Evolutionary conservation across 163 green algal species (phyloP).

Genomic region (Volvox carteri): DNA sequence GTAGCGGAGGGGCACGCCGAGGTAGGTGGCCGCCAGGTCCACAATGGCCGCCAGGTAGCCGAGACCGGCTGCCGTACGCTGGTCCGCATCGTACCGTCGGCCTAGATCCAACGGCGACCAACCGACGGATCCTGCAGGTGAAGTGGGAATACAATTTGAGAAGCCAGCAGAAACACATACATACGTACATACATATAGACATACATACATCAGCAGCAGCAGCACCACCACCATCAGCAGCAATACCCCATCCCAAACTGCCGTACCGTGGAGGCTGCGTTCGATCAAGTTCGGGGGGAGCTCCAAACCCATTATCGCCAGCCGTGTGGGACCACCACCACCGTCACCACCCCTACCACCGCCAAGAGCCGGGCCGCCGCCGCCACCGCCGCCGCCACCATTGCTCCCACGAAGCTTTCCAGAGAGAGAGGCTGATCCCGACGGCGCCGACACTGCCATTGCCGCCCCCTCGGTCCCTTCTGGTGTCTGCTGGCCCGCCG

Average conservation of each 20-base stretch:
- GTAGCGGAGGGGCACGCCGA: constrained; percentile 86
- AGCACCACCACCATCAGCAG: no score
- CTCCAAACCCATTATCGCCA: constrained; percentile 77
- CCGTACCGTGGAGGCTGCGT: constrained; percentile 65
- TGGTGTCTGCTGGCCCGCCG: background rate
- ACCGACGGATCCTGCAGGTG: background rate
- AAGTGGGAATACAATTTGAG: no score
- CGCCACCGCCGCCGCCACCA: background rate
- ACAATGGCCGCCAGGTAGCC: constrained; percentile 81
- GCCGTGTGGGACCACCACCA: background rate
- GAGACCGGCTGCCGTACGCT: constrained; percentile 72
- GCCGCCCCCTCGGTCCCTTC: background rate
- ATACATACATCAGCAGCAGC: no score
- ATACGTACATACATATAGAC: no score
- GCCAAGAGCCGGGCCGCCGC: no score
- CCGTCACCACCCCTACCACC: no score
- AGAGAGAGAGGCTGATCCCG: no score
- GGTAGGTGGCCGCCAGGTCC: constrained; percentile 72
- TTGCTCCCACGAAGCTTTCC: background rate
- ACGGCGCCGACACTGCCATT: background rate
- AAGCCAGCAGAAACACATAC: no score
- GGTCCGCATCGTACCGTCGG: constrained; percentile 34
- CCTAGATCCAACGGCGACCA: constrained; percentile 44
- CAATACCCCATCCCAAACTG: no score
- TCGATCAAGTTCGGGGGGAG: constrained; percentile 70